Conservation (phyloP, 257 asterid genomes). For the Eustoma russellianum region DNA sequence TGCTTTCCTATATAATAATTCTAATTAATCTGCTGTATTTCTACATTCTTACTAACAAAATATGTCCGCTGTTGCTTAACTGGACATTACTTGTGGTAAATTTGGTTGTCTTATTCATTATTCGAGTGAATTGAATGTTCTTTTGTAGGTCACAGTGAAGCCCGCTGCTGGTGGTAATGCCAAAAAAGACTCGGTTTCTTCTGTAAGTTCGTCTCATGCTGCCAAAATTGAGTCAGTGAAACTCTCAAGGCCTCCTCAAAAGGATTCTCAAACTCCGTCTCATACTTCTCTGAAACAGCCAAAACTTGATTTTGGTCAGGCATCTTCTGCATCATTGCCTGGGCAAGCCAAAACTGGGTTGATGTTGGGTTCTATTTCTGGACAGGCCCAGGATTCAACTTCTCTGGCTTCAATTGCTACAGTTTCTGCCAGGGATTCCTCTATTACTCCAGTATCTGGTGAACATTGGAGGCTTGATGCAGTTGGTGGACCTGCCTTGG, state of each 20-base stretch:
- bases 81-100: background rate
- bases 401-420: slow-evolving; percentile 15
- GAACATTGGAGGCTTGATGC: slow-evolving; percentile 19
- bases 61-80: slow-evolving; percentile 1
- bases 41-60: background rate
- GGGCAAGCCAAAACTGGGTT: slow-evolving; percentile 13
- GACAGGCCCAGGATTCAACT: slow-evolving; percentile 16
- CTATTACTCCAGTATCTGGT: slow-evolving; percentile 15
- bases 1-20: background rate
- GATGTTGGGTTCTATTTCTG: slow-evolving; percentile 22
- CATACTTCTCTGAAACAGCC: slow-evolving; percentile 27
- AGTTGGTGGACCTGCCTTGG: slow-evolving; percentile 21
- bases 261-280: slow-evolving; percentile 31
- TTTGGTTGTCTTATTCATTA: background rate
- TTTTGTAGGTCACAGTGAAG: slow-evolving; percentile 41
- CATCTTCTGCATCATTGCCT: slow-evolving; percentile 17
- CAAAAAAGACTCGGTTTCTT: slow-evolving; percentile 38
- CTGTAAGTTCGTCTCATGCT: slow-evolving; percentile 28
- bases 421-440: slow-evolving; percentile 20
- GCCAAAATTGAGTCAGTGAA: slow-evolving; percentile 35
- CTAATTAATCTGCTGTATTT: background rate
- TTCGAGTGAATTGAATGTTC: background rate
- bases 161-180: slow-evolving; percentile 42
- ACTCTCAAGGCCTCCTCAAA: slow-evolving; percentile 32
- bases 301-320: slow-evolving; percentile 35